Evolutionary conservation across 495 filamentous ascomycete genomes (phyloP), one percentile per base, ranked within the genome.

Genomic region (Lindgomyces ingoldianus): DNA sequence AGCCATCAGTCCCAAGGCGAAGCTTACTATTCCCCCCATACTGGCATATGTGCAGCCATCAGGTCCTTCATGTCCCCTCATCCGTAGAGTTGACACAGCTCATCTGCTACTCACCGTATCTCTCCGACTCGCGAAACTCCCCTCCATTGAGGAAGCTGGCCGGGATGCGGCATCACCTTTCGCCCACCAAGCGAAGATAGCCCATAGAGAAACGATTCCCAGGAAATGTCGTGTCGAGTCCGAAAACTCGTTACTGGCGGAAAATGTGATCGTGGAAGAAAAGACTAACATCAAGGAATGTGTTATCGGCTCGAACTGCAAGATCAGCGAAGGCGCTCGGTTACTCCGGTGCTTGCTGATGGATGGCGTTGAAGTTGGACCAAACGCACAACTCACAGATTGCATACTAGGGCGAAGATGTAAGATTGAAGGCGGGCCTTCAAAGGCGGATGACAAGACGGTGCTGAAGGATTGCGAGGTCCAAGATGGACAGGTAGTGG

Each of bases 381-480:
- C 87, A 68, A 84, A 87, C 21, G 88, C 84, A 64, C 85, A 87
- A 70, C 74, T 98, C 48, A 91, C 87, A 8, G 90, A 89, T 1
- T 96, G 91, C 68, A 85, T 96, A 24, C 71, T 98, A 10, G 94
- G 95, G 0, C 83, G 85, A 52, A 77, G 89, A 49, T 85, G 83
- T 50, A 85, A 85, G 70, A 82, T 98, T 48, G 91, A 91, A 0
- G 87, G 87, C 16, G 89, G 68, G 1, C 27, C 59, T 27, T 49
- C 69, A 3, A 64, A 68, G 49, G 64, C 52, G n/a, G 91, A 92
- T 0, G 86, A 88, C 24, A 88, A 88, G 47, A 88, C 84, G 48
- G 80, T 81, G 18, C 76, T 98, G 57, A 90, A 85, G 57, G 91
- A 97, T 60, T 96, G 91, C 68, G 92, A 96, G 75, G 85, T 97